Conservation (phyloP, 345 rosid species). For the Rubroshorea leprosula region DNA sequence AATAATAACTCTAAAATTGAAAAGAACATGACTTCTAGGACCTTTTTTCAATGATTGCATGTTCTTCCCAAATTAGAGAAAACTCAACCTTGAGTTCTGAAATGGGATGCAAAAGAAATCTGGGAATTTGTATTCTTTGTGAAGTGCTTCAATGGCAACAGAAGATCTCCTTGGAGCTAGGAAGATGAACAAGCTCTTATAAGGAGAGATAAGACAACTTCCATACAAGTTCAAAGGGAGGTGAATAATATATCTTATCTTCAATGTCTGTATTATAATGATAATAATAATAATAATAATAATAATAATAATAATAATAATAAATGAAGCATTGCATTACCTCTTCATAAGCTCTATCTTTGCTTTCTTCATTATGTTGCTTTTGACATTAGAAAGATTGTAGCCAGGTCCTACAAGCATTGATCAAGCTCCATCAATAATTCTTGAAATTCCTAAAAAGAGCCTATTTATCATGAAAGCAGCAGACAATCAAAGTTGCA, state of each 20-base stretch:
- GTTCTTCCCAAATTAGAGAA: not conserved
- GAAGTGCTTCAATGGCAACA: not conserved
- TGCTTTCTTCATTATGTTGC: slow-evolving; percentile 90
- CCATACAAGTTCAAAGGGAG: no score
- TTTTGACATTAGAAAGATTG: slow-evolving; percentile 54
- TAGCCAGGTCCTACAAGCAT: slow-evolving; percentile 43
- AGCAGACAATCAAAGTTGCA: not conserved
- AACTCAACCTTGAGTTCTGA: not conserved
- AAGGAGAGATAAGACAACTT: no score
- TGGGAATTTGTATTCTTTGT: not conserved
- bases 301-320: not conserved
- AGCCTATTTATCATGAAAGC: not conserved
- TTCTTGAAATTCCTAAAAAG: not conserved
- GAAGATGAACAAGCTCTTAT: no score
- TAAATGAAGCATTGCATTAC: slow-evolving; percentile 30
- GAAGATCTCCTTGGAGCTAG: no score
- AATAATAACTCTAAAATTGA: not conserved
- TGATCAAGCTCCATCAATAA: not conserved
- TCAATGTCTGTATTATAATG: no score
- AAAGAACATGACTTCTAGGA: not conserved
- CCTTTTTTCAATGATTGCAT: not conserved
- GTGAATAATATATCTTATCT: no score
- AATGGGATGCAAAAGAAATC: not conserved
- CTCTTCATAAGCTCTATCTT: slow-evolving; percentile 71
- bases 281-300: not conserved